Evolutionary conservation across 768 basidiomycete genomes (phyloP), one percentile per base, ranked within the genome.

Genomic region (Mycena polygramma): DNA sequence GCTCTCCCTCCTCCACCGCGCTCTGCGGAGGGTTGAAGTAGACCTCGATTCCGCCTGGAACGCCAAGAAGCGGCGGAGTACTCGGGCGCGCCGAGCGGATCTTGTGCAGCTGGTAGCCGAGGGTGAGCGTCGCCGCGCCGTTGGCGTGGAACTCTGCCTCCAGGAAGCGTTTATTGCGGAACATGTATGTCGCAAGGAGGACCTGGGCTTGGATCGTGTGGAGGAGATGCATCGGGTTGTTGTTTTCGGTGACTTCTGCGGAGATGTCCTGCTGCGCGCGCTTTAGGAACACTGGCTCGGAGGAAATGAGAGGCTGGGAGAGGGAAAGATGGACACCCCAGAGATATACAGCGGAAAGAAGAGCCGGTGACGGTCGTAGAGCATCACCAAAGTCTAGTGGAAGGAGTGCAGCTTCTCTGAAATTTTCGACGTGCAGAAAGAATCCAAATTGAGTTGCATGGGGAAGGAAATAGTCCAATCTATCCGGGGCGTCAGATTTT

Each of bases 1-100:
- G 65, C 61, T 75, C 72, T 4, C 69, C 69, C 48, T 75, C 72
- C 22, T 71, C 66, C 15, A 45, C n/a, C 1, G 64, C 41, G 41
- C 15, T 15, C 8, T 10, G 11, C 11, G 41, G 41, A 11, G 41
- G 41, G 11, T 11, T 11, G 8, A 15, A 15, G 8, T 41, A 41
- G 11, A 41, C 41, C 41, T 41, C 41, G 11, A 41, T 7, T 4
- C 10, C 10, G 2, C 10, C 41, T 41, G 41, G 52, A 14, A 52
- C 39, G 2, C 41, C 48, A 19, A 53, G 59, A 9, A 66, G 11
- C 5, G 57, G 26, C 0, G 54, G 43, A 11, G 52, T 36, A 6
- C 19, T 24, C 7, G 52, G 39, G 24, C 60, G 57, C 19, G 45
- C 36, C 26, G 65, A 67, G 7, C 64, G 70, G 7, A 71, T 41